These are phyloP conservation scores for Karstenula rhodostoma DNA, from an alignment of 2,329 filamentous ascomycete species.

Conservation along the genomic window DNA sequence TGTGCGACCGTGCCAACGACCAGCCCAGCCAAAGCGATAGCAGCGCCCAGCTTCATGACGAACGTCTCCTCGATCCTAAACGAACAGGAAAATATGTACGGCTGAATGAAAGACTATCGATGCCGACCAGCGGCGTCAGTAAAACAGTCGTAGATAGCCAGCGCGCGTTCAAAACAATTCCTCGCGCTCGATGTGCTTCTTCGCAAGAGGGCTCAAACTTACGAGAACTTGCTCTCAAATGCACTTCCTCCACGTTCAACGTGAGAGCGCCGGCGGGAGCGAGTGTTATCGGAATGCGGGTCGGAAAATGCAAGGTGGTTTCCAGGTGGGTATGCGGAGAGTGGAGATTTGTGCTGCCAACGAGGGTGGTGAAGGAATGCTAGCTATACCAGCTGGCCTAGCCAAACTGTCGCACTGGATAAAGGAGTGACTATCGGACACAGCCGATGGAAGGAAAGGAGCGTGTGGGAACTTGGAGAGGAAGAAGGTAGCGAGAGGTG, in stretches of 20 bases:
- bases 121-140: slow-evolving; percentile 32
- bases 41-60: slow-evolving; percentile 56
- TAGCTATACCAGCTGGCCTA: slow-evolving; percentile 10
- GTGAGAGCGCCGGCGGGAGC: slow-evolving; percentile 27
- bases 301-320: slow-evolving; percentile 26
- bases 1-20: slow-evolving; percentile 56
- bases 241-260: slow-evolving; percentile 19
- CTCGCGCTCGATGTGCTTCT: not conserved
- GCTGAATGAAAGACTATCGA: slow-evolving; percentile 24
- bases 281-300: slow-evolving; percentile 41
- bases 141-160: slow-evolving; percentile 9
- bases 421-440: slow-evolving; percentile 11
- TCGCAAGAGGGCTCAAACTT: slow-evolving; percentile 11
- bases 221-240: slow-evolving; percentile 26
- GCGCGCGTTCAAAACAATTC: not conserved
- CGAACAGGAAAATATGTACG: slow-evolving; percentile 30
- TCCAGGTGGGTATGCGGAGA: slow-evolving; percentile 16
- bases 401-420: slow-evolving; percentile 7
- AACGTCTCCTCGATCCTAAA: slow-evolving; percentile 4
- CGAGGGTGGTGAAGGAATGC: slow-evolving; percentile 15
- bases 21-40: slow-evolving; percentile 43
- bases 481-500: slow-evolving; percentile 6
- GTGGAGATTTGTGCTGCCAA: slow-evolving; percentile 10
- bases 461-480: not conserved
- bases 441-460: slow-evolving; percentile 10